Base-by-base conservation (phyloP, 139 green algal genomes). In the Coelastrella sp. region DNA sequence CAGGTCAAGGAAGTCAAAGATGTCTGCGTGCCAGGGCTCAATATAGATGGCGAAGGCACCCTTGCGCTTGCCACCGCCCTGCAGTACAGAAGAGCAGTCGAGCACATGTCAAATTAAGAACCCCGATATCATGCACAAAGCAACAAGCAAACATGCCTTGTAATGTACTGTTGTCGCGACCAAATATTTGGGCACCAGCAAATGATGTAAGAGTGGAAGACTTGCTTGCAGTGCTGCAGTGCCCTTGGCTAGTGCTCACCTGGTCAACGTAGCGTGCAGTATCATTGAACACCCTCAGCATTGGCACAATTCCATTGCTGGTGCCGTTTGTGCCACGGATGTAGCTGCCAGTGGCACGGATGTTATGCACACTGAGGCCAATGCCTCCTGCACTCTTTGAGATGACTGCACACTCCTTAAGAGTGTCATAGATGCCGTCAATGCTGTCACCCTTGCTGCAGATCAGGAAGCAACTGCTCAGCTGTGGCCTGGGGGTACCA, bases 251-350 rank as follows among this genome's bases (percentile, higher is more conserved):
- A 57, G 53, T 27, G 2, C 77, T 7, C 59, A 84, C 79, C 79
- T 85, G 62, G 45, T 78, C 92, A 32, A 95, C 95, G 78, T 95
- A 98, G 79, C 96, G 88, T 0, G 97, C 96, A 21, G 97, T 99
- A 92, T 99, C 97, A 87, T 99, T 99, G 94, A 99, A 99, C 2
- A 99, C 97, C 35, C 97, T 91, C 73, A 99, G 93, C 97, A 99
- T 99, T 74, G 97, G 97, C 35, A 99, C 93, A 72, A 99, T 98
- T 87, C 97, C 97, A 88, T 99, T 99, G 76, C 91, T 96, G 53
- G 95, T 98, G 63, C 97, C 97, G 87, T 99, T 99, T 53, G 97
- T 99, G 88, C 97, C 97, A 38, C 97, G 94, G 87, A 99, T 99
- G 95, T 99, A 99, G 43, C 92, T 98, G 57, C 89, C 93, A 0